Base-by-base conservation (phyloP, 352 stramenopile genomes). In the Phytophthora palmivora region DNA sequence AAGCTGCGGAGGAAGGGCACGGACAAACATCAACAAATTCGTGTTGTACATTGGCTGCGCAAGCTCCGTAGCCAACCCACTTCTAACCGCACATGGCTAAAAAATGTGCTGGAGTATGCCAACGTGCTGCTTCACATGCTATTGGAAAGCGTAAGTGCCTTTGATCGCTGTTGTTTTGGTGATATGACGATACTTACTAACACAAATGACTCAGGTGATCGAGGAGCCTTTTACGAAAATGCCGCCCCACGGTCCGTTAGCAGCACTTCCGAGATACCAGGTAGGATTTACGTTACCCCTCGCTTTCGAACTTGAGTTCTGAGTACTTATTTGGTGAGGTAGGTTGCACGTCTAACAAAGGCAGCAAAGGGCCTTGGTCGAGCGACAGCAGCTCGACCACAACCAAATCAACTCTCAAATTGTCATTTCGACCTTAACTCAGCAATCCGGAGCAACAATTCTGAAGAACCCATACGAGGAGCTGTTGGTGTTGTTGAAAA, bases 151-250 rank as follows among this genome's bases (percentile, higher is more conserved):
- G 79, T 91, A 66, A n/a, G 80, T 46, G 12, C 6, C n/a, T 52
- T 38, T 57, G 4, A 15, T 38, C 7, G 19, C 21, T 38, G 5
- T 41, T 19, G 16, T n/a, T n/a, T n/a, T n/a, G n/a, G n/a, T 19
- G 34, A 7, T 21, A n/a, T n/a, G 9, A 43, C 18, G 19, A 22
- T 9, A 34, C 19, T 15, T 19, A 21, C 19, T 56, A 30, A 47
- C 4, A 54, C 16, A 6, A 26, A 42, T 14, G 15, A 2, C 8
- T n/a, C 19, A 91, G 77, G 48, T 60, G 8, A 19, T 89, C n/a
- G 65, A 75, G 5, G 76, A 86, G 33, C 79, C 76, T 1, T 89
- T 91, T 59, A 72, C 71, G 12, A 87, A 77, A 65, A 85, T 91
- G 70, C 78, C 82, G 12, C 76, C 82, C 11, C 74, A 88, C 58